Evolutionary conservation across 352 stramenopile genomes (phyloP).

Genomic region (Elongisporangium anandrum): DNA sequence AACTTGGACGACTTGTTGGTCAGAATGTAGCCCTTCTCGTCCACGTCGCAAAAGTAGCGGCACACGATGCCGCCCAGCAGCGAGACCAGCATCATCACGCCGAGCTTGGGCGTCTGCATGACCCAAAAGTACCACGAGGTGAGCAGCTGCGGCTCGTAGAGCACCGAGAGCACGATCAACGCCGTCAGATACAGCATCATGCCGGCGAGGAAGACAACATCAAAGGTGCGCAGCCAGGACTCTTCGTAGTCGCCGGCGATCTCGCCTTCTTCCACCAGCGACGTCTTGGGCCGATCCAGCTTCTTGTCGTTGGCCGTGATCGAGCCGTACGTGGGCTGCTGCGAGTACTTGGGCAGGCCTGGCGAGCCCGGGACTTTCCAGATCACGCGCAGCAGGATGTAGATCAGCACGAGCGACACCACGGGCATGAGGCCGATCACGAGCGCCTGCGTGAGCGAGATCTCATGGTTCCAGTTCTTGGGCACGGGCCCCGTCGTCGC

Average conservation of each 20-base stretch:
- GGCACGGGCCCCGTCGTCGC: constrained; percentile 3
- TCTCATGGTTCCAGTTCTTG: constrained; percentile 21
- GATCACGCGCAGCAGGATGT: constrained; percentile 58
- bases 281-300: constrained; percentile 35
- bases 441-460: constrained; percentile 13
- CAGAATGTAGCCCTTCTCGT: constrained; percentile 82
- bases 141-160: constrained; percentile 44
- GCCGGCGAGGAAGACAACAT: constrained; percentile 53
- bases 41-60: constrained; percentile 69
- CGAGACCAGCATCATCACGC: constrained; percentile 54
- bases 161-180: constrained; percentile 38
- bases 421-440: constrained; percentile 37
- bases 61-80: constrained; percentile 71
- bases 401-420: constrained; percentile 41
- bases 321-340: constrained; percentile 28
- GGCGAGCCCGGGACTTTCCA: constrained; percentile 44
- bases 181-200: constrained; percentile 39
- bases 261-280: constrained; percentile 47
- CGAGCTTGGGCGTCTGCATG: constrained; percentile 49
- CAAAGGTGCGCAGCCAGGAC: constrained; percentile 50
- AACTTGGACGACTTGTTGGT: constrained; percentile 80
- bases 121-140: constrained; percentile 34
- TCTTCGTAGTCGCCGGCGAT: constrained; percentile 52
- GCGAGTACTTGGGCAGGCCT: constrained; percentile 22
- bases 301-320: constrained; percentile 19